phyloP scores from a whole-genome alignment of 2,329 filamentous ascomycete genomes.

The Beauveria sp. region DNA sequence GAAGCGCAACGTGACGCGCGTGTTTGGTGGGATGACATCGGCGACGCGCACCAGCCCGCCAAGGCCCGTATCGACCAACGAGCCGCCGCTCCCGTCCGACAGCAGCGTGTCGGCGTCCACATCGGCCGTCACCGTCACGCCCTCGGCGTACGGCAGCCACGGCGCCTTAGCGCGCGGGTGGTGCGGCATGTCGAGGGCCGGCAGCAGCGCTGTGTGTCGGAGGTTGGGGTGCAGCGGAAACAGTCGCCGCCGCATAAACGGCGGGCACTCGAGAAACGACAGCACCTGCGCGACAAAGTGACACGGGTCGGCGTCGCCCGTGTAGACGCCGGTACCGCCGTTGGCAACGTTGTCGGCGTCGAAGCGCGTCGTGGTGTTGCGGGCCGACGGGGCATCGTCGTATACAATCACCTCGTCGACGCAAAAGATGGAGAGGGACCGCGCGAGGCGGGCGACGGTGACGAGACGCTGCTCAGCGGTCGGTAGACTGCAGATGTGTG shows the following conservation, averaged over 20 bases:
- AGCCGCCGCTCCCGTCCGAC: constrained; percentile 27
- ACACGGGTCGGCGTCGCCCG: constrained; percentile 65
- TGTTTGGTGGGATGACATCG: constrained; percentile 58
- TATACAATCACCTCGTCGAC: constrained; percentile 81
- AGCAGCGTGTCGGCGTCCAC: background rate
- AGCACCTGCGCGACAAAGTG: constrained; percentile 76
- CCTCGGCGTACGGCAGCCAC: constrained; percentile 74
- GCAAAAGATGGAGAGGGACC: constrained; percentile 73
- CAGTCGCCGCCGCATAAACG: constrained; percentile 67
- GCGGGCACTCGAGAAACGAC: constrained; percentile 76
- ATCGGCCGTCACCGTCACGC: constrained; percentile 46
- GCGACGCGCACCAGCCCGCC: constrained; percentile 48
- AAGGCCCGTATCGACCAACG: constrained; percentile 51
- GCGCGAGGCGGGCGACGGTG: constrained; percentile 67
- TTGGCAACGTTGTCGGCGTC: background rate
- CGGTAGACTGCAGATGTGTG: constrained; percentile 44
- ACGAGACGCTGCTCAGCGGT: constrained; percentile 70
- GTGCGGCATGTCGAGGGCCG: constrained; percentile 77
- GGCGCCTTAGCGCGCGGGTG: constrained; percentile 64
- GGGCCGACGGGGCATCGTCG: constrained; percentile 54
- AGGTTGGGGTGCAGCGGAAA: constrained; percentile 77
- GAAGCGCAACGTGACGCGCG: constrained; percentile 67
- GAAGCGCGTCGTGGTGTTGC: constrained; percentile 34
- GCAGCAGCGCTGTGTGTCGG: constrained; percentile 62
- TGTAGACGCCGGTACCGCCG: constrained; percentile 35